phyloP scores from a whole-genome alignment of 2,329 filamentous ascomycete species.

The Neophaeococcomyces aloes region DNA sequence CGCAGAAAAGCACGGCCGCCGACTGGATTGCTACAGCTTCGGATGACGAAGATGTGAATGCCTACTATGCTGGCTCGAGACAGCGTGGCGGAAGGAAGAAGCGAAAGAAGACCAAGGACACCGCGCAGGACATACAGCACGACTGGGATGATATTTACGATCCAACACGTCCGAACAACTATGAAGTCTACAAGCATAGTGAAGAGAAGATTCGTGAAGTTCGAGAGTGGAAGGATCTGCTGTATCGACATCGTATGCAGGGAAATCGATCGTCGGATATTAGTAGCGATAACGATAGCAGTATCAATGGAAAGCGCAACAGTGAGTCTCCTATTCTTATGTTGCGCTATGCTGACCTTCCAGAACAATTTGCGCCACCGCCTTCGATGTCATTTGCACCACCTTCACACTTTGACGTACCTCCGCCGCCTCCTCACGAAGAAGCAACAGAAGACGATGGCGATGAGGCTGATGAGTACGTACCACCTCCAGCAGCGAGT shows the following conservation, averaged over 20 bases:
- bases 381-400: constrained; percentile 39
- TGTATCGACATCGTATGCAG: constrained; percentile 60
- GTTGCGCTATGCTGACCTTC: constrained; percentile 7
- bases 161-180: constrained; percentile 67
- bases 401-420: constrained; percentile 28
- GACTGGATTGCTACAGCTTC: constrained; percentile 64
- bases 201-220: constrained; percentile 74
- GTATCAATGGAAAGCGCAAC: constrained; percentile 27
- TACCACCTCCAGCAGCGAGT: constrained; percentile 32
- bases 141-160: constrained; percentile 93
- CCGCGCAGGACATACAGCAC: constrained; percentile 41
- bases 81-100: constrained; percentile 66
- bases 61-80: constrained; percentile 56
- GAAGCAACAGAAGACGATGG: constrained; percentile 25
- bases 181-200: constrained; percentile 72
- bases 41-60: constrained; percentile 67
- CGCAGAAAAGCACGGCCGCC: constrained; percentile 58
- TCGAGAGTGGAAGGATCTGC: constrained; percentile 70
- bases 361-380: constrained; percentile 43
- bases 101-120: constrained; percentile 60
- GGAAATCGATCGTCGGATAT: constrained; percentile 35
- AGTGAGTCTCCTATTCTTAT: constrained; percentile 29
- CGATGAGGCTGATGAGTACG: constrained; percentile 11
- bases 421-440: constrained; percentile 25
- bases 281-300: constrained; percentile 38